These are phyloP conservation scores for Cyberlindnera mrakii DNA, from an alignment of 805 yeast genomes.

Conservation along the genomic window DNA sequence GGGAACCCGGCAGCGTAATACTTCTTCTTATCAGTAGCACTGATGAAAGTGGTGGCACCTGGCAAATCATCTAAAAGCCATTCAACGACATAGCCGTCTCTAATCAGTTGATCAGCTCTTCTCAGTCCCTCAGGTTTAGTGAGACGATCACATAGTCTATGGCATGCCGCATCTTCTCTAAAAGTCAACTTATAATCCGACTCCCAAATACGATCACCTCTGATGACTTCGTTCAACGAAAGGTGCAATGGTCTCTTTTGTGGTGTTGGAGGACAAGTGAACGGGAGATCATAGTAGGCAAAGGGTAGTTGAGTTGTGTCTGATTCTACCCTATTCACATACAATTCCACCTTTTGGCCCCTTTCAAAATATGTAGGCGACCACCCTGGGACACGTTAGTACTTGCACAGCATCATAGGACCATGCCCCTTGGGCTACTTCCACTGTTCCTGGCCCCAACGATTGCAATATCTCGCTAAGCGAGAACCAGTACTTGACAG, in stretches of 20 bases:
- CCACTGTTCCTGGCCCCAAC: background rate
- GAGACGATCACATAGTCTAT: constrained; percentile 60
- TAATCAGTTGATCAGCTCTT: constrained; percentile 55
- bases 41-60: constrained; percentile 78
- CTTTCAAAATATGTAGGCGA: constrained; percentile 30
- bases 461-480: background rate
- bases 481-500: too few relatives aligned
- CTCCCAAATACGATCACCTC: constrained; percentile 77
- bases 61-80: constrained; percentile 84
- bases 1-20: constrained; percentile 87
- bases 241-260: constrained; percentile 55
- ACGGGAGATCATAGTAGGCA: constrained; percentile 71
- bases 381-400: constrained; percentile 25
- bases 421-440: background rate
- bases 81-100: constrained; percentile 69
- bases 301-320: constrained; percentile 73
- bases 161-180: constrained; percentile 61
- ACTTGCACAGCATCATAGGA: background rate
- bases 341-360: constrained; percentile 61
- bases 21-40: constrained; percentile 50
- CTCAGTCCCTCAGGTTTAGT: constrained; percentile 44
- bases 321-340: constrained; percentile 75
- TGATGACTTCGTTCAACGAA: constrained; percentile 68
- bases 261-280: constrained; percentile 65
- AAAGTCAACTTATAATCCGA: constrained; percentile 63